Evolutionary conservation across 176 grass and related monocot genomes (phyloP), one percentile per base, ranked within the genome.

Genomic region (Calamus simplicifolius): DNA sequence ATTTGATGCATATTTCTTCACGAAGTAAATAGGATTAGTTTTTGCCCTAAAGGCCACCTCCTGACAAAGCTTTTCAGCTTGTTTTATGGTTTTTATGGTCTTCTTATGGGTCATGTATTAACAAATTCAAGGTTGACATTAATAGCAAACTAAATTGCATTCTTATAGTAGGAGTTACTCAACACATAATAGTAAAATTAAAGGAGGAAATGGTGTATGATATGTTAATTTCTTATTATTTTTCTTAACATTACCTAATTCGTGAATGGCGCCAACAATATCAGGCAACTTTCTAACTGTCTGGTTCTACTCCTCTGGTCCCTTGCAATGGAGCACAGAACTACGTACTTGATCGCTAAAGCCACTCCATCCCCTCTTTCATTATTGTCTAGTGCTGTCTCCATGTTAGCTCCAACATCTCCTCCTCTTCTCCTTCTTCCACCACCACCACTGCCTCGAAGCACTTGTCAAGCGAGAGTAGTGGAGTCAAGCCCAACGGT

Each of bases 81-180:
- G 75, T 26, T 78, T 76, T 52, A 58, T 50, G 64, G 77, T 80
- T 76, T 50, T 85, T 64, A 83, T 72, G 16, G 74, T 52, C 48
- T 88, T 88, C 74, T 90, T 97, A 66, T 85, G 79, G 19, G 92
- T 97, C 58, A 97, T 23, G 85, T 83, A 30, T 88, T 54, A 19
- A 97, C 30, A 97, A 64, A 72, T 91, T 82, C 53, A 97, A 75
- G 12, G 81, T 84, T 97, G 63, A 54, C 15, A 63, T 63, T 6
- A 67, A 6, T 48, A 8, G 3, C 21, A 23, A 23, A 23, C 21
- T 23, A 23, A 23, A 23, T 23, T 23, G 21, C 21, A 23, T 23
- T 23, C 21, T 23, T 0, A 23, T 23, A 25, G n/a, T 19, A 50
- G 38, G 59, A 63, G 8, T 71, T 26, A 23, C 21, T 23, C 21